phyloP scores from a whole-genome alignment of 2,329 filamentous ascomycete genomes.

The Aspergillus carbonarius region DNA sequence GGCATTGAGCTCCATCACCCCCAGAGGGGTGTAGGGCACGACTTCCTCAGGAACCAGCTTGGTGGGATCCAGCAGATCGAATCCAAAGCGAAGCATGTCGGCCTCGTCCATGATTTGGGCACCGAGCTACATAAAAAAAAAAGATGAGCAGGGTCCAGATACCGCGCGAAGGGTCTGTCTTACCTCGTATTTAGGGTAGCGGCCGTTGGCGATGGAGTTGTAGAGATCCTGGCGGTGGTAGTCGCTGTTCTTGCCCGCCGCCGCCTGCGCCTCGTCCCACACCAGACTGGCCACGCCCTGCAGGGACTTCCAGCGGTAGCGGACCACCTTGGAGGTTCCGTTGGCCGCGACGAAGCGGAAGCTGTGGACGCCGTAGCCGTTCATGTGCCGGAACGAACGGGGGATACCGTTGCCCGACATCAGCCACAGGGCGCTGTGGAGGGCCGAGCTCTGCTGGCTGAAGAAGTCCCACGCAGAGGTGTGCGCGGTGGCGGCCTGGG shows the following conservation, averaged over 20 bases:
- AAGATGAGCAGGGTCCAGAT: background rate
- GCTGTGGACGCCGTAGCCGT: constrained; percentile 41
- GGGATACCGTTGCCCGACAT: constrained; percentile 43
- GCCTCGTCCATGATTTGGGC: constrained; percentile 70
- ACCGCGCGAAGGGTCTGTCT: background rate
- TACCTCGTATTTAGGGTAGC: constrained; percentile 68
- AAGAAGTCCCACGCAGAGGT: constrained; percentile 54
- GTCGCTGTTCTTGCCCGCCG: constrained; percentile 69
- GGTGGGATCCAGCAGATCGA: constrained; percentile 71
- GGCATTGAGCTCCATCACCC: constrained; percentile 66
- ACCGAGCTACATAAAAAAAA: constrained; percentile 49
- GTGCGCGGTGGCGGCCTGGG: constrained; percentile 50
- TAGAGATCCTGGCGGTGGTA: constrained; percentile 68
- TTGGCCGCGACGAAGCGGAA: constrained; percentile 38
- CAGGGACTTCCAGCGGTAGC: constrained; percentile 39
- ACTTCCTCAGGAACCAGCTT: constrained; percentile 72
- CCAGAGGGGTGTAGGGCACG: constrained; percentile 65
- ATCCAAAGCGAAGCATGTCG: constrained; percentile 64
- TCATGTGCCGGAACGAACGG: constrained; percentile 38
- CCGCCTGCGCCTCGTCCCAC: constrained; percentile 69
- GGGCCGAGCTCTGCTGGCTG: constrained; percentile 37
- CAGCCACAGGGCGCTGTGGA: constrained; percentile 50
- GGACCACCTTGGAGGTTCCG: constrained; percentile 37
- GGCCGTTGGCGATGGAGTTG: constrained; percentile 65
- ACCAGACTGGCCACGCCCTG: constrained; percentile 51